Evolutionary conservation across 2,329 filamentous ascomycete species (phyloP), one percentile per base, ranked within the genome.

Genomic region (Blastomyces emzantsi): DNA sequence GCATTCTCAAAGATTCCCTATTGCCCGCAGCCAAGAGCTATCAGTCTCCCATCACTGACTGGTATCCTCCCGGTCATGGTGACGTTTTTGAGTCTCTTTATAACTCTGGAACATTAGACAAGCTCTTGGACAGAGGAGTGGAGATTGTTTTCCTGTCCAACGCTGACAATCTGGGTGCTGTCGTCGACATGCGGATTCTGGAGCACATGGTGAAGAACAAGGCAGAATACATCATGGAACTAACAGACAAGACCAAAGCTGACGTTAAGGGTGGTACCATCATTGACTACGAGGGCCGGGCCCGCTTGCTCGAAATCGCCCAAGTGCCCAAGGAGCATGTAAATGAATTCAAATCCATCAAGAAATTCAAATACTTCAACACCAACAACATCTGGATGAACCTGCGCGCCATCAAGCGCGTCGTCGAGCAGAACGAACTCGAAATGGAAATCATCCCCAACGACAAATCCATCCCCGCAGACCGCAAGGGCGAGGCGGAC

Each of bases 291-390:
- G 94, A 99, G 77, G 93, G 93, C 74, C 92, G 90, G 64, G 93
- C 95, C 71, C 92, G 94, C 75, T 89, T 99, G 70, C 89, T 99
- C 62, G 94, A 99, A 83, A 97, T 99, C 73, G 94, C 94, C 17
- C 94, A 99, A 84, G 94, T 99, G 45, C 94, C 94, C 80, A 99
- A 97, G 87, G 91, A 99, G 84, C 94, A 99, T 81, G 90, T 94
- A 78, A 97, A 99, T 82, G 94, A 99, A 83, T 99, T 99, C 90
- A 99, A 99, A 88, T 97, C 92, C 59, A 99, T 99, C 85, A 99
- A 99, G 89, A 99, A 99, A 86, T 99, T 99, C 89, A 97, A 96
- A 86, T 99, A 99, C 87, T 99, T 99, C 89, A 99, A 99, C 87
- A 99, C 94, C 80, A 99, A 99, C 90, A 99, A 99, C 86, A 97